A percentile compares a stretch with the other conserved stretches of the same genome.
These are phyloP conservation scores for Erythrobasidium yunnanense DNA, from an alignment of 768 basidiomycete species.

Conservation along the genomic window DNA sequence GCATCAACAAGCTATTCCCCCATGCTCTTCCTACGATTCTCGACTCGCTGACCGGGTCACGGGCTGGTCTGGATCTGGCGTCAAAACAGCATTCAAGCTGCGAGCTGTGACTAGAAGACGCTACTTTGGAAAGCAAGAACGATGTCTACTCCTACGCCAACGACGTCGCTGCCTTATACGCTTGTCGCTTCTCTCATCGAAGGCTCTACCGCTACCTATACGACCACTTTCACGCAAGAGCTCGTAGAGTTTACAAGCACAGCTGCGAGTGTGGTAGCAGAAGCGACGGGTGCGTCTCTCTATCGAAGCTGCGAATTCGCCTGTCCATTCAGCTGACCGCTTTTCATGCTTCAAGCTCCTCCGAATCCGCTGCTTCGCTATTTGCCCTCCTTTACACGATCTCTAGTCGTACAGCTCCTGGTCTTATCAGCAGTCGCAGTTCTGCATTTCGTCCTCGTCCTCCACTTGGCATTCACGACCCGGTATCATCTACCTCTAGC, in stretches of 20 bases:
- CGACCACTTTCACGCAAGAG: not conserved
- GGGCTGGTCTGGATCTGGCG: too few relatives aligned
- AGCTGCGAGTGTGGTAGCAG: not conserved
- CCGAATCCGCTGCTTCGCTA: constrained; percentile 9
- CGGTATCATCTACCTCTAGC: constrained; percentile 95
- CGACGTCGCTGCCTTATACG: too few relatives aligned
- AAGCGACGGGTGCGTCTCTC: too few relatives aligned
- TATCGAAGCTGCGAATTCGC: too few relatives aligned
- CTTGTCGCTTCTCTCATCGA: not conserved
- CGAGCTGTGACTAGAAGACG: too few relatives aligned
- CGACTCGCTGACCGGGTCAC: too few relatives aligned
- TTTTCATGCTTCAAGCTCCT: not conserved
- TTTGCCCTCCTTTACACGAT: constrained; percentile 64
- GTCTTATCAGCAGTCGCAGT: constrained; percentile 74
- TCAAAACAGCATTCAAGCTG: too few relatives aligned
- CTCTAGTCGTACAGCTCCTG: constrained; percentile 81
- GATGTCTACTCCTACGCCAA: not conserved
- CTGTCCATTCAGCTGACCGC: not conserved
- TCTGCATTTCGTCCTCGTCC: constrained; percentile 68
- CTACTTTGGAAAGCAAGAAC: too few relatives aligned
- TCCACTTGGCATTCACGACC: constrained; percentile 86
- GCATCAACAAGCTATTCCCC: too few relatives aligned
- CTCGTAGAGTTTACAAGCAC: not conserved
- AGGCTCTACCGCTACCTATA: not conserved
- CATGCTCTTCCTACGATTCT: too few relatives aligned